Conservation (phyloP, 768 basidiomycete species). For the Mycena amicta region DNA sequence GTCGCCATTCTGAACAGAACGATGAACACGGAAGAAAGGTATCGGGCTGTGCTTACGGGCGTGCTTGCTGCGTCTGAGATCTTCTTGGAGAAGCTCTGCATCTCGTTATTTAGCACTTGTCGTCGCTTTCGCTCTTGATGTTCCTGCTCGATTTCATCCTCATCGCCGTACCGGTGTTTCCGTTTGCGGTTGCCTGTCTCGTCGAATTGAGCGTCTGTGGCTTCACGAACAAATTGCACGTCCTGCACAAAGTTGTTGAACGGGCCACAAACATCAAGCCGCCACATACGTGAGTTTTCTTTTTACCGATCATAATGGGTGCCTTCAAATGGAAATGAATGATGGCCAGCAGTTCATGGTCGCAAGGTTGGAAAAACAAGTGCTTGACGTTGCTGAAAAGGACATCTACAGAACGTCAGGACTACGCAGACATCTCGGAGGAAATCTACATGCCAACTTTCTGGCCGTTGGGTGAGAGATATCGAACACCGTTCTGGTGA, state of each 20-base stretch:
- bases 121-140: conserved; percentile 93
- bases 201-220: conserved; percentile 96
- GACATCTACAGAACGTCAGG: conserved; percentile 60
- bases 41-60: conserved; percentile 77
- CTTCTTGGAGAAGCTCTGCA: conserved; percentile 91
- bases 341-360: conserved; percentile 92
- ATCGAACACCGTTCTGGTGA: conserved; percentile 95
- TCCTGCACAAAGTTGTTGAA: conserved; percentile 56
- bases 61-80: conserved; percentile 80
- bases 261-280: background rate
- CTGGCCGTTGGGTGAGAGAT: conserved; percentile 85
- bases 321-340: conserved; percentile 92
- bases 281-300: conserved; percentile 83
- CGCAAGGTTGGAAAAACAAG: conserved; percentile 98
- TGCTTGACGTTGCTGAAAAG: conserved; percentile 98
- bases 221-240: conserved; percentile 97
- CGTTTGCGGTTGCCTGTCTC: conserved; percentile 99
- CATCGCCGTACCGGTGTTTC: conserved; percentile 95
- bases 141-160: conserved; percentile 98
- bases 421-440: background rate
- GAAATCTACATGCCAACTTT: conserved; percentile 74
- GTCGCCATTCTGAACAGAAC: conserved; percentile 58
- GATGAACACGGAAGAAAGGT: no score
- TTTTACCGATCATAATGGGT: conserved; percentile 99
- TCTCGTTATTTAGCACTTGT: conserved; percentile 89